Percentiles rank a stretch among this genome's conserved stretches.
phyloP scores from a whole-genome alignment of 805 yeast genomes.

The Sugiyamaella americana region DNA sequence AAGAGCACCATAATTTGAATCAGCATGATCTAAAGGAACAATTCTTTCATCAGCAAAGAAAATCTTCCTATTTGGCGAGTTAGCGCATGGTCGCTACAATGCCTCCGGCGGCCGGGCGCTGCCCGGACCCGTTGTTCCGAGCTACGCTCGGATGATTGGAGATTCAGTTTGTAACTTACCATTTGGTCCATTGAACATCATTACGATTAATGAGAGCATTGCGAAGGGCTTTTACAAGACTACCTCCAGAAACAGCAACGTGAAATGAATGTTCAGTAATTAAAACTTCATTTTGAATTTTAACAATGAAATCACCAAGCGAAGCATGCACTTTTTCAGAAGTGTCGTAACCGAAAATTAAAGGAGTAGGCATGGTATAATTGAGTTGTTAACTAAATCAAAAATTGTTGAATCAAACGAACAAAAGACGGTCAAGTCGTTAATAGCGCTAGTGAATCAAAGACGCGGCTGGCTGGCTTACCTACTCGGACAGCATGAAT shows the following conservation, averaged over 20 bases:
- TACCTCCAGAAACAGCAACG: constrained; percentile 88
- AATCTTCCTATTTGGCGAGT: constrained; percentile 48
- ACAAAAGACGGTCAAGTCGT: not conserved
- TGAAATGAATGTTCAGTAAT: constrained; percentile 43
- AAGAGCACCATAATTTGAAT: constrained; percentile 81
- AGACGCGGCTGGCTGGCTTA: too few relatives aligned
- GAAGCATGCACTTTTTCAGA: constrained; percentile 57
- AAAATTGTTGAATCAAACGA: not conserved
- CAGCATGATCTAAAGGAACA: constrained; percentile 74
- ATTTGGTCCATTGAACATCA: constrained; percentile 30
- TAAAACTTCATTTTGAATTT: constrained; percentile 57
- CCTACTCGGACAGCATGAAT: too few relatives aligned
- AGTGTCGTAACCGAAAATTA: constrained; percentile 46
- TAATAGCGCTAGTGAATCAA: too few relatives aligned
- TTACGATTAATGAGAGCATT: constrained; percentile 58
- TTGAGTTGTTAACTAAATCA: not conserved
- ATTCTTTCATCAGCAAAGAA: constrained; percentile 88
- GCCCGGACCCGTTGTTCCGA: too few relatives aligned
- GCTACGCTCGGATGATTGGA: not conserved
- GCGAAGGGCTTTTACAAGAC: constrained; percentile 65
- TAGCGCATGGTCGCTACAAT: too few relatives aligned
- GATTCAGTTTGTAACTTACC: constrained; percentile 21
- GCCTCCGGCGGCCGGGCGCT: too few relatives aligned
- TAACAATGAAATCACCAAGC: constrained; percentile 57
- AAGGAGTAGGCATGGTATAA: constrained; percentile 24